These are phyloP conservation scores for Suhomyces taliae DNA, from an alignment of 1,139 yeast genomes.

Conservation along the genomic window DNA sequence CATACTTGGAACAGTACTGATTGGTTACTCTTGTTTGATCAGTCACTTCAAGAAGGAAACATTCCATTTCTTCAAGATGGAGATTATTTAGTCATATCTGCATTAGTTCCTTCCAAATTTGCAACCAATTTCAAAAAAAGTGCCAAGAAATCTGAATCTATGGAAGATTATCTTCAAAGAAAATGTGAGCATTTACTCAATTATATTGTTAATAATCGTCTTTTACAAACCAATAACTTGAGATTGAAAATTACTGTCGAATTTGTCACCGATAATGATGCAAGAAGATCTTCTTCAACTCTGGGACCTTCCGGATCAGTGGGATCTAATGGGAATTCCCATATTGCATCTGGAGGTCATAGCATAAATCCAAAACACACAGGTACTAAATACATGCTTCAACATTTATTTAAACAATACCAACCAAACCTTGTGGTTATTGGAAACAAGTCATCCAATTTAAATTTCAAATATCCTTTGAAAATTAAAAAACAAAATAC, in stretches of 20 bases:
- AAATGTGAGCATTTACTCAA: constrained; percentile 43
- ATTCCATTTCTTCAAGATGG: constrained; percentile 34
- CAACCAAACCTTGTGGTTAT: constrained; percentile 38
- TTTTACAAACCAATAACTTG: constrained; percentile 21
- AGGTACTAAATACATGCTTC: constrained; percentile 39
- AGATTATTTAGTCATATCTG: constrained; percentile 38
- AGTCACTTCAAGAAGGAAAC: constrained; percentile 4
- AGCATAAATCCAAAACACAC: constrained; percentile 4
- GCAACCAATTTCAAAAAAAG: constrained; percentile 17
- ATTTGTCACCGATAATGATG: constrained; percentile 33
- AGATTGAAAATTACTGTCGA: constrained; percentile 55
- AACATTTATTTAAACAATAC: constrained; percentile 40
- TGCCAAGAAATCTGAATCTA: constrained; percentile 1
- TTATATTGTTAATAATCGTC: constrained; percentile 36
- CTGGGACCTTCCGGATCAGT: constrained; percentile 4
- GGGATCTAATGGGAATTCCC: not conserved
- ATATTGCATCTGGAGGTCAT: not conserved
- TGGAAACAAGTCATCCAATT: constrained; percentile 41
- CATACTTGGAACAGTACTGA: constrained; percentile 49
- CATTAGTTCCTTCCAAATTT: constrained; percentile 36
- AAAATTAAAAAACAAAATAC: constrained; percentile 25
- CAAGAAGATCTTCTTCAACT: not conserved
- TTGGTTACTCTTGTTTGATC: constrained; percentile 31
- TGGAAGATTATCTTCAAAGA: constrained; percentile 33
- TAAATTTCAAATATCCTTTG: constrained; percentile 46